Evolutionary conservation across 2,329 filamentous ascomycete species (phyloP).

Genomic region (Leptographium procerum): DNA sequence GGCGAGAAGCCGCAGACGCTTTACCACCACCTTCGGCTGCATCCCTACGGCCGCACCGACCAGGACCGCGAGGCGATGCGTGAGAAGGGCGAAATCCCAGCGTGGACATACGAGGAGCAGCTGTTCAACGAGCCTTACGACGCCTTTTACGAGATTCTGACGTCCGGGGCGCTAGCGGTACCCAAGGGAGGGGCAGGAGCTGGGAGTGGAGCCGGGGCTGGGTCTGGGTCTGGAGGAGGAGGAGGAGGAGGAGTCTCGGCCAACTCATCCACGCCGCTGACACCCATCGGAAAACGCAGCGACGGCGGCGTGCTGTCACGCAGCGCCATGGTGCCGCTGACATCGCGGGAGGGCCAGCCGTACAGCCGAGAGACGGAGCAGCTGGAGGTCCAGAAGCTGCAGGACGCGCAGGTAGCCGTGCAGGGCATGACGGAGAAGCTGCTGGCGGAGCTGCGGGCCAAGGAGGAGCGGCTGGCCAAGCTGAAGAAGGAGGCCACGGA

Average conservation of each 20-base stretch:
- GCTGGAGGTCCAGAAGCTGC: conserved; percentile 47
- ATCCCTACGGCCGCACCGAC: conserved; percentile 79
- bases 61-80: conserved; percentile 54
- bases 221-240: conserved; percentile 22
- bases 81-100: conserved; percentile 51
- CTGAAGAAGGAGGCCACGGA: conserved; percentile 40
- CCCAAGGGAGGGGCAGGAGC: conserved; percentile 35
- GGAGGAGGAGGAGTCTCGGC: conserved; percentile 34
- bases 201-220: conserved; percentile 27
- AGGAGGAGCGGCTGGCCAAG: conserved; percentile 49
- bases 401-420: conserved; percentile 53
- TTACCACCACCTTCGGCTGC: conserved; percentile 83
- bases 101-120: conserved; percentile 84
- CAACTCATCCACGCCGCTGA: conserved; percentile 26
- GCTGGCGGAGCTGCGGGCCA: conserved; percentile 49
- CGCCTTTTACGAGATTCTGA: conserved; percentile 79
- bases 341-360: conserved; percentile 54
- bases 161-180: conserved; percentile 50
- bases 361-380: conserved; percentile 63
- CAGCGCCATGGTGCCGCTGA: conserved; percentile 64
- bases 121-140: conserved; percentile 97
- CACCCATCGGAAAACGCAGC: conserved; percentile 21
- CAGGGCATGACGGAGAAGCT: conserved; percentile 48
- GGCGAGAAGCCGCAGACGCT: conserved; percentile 93
- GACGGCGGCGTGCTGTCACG: conserved; percentile 48